Evolutionary conservation across 306 rosid genomes (phyloP).

Genomic region (Senna tora): DNA sequence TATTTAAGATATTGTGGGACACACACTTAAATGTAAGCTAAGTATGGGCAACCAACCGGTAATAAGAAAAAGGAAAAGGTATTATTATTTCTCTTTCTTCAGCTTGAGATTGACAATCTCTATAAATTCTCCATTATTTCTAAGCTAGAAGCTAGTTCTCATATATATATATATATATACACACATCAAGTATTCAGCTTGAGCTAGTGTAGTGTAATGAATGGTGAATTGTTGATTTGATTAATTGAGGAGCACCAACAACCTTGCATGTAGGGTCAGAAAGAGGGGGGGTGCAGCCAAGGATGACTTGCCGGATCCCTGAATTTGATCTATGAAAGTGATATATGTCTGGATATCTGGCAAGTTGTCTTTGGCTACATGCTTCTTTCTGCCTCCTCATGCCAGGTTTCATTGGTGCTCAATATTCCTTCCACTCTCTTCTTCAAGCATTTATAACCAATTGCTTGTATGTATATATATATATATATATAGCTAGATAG

Average conservation of each 20-base stretch:
- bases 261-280: slow-evolving; percentile 26
- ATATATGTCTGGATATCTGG: background rate
- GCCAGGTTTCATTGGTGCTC: slow-evolving; percentile 6
- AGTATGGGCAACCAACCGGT: too few species aligned
- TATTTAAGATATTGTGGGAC: too few species aligned
- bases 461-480: too few species aligned
- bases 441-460: too few species aligned
- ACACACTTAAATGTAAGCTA: too few species aligned
- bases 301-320: slow-evolving; percentile 29
- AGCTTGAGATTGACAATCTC: background rate
- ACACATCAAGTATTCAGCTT: background rate
- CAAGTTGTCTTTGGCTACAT: slow-evolving; percentile 29
- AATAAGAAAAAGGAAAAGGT: too few species aligned
- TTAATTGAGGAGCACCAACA: background rate
- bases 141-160: background rate
- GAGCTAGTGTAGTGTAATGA: background rate
- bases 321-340: background rate
- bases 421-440: background rate
- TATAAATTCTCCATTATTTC: background rate
- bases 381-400: slow-evolving; percentile 19
- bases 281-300: slow-evolving; percentile 19
- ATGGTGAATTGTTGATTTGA: too few species aligned
- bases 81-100: background rate
- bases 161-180: too few species aligned
- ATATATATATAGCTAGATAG: too few species aligned